These are phyloP conservation scores for Euphorbia schlechtendalii DNA, from an alignment of 441 rosid genomes.

Conservation along the genomic window DNA sequence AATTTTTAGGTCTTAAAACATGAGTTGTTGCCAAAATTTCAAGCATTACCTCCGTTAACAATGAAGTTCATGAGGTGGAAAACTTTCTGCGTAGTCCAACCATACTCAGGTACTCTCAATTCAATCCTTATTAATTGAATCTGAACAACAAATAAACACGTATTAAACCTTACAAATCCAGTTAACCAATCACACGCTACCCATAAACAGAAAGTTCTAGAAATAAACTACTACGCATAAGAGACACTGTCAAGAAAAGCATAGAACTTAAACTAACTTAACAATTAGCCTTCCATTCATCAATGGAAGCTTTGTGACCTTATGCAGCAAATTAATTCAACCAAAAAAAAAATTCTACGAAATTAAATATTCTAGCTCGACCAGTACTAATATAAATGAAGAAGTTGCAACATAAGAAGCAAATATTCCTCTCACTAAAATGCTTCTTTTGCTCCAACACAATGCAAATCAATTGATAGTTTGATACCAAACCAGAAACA, in stretches of 20 bases:
- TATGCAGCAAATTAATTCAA: neutral
- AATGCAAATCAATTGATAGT: slow-evolving; percentile 1
- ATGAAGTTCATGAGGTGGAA: slow-evolving; percentile 93
- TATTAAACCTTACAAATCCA: neutral
- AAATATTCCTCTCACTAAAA: neutral
- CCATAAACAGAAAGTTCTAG: no score
- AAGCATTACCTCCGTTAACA: slow-evolving; percentile 75
- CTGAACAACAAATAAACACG: slow-evolving; percentile 32
- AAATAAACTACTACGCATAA: no score
- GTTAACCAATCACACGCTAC: no score
- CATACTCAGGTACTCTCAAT: slow-evolving; percentile 89
- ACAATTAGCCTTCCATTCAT: neutral
- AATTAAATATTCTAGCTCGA: neutral
- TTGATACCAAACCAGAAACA: neutral
- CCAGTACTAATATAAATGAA: neutral
- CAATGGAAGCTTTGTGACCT: neutral
- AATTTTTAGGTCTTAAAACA: neutral
- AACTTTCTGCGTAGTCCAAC: slow-evolving; percentile 93
- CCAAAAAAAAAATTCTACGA: no score
- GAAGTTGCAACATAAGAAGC: neutral
- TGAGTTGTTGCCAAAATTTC: no score
- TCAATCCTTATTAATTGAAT: slow-evolving; percentile 74
- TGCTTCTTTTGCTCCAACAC: neutral
- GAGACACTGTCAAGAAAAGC: no score
- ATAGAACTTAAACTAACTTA: neutral